Conservation (phyloP, 257 asterid species). For the Solanum dulcamara region DNA sequence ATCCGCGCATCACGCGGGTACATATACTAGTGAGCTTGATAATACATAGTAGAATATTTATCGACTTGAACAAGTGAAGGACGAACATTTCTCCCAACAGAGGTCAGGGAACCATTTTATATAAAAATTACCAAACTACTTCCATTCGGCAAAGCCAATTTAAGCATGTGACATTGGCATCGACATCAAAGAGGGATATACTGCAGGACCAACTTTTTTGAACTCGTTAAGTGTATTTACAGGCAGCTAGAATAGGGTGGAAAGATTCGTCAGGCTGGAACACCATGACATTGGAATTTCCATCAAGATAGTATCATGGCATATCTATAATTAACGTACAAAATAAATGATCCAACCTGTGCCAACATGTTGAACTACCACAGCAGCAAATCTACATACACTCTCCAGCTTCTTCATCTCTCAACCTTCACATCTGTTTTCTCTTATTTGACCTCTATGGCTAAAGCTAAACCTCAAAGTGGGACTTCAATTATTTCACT, state of each 20-base stretch:
- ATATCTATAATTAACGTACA: constrained; percentile 40
- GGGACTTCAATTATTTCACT: constrained; percentile 60
- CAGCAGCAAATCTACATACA: not conserved
- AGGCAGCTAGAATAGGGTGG: constrained; percentile 63
- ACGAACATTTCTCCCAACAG: constrained; percentile 10
- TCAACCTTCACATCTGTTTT: not conserved
- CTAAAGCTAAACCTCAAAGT: constrained; percentile 13
- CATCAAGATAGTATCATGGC: constrained; percentile 44
- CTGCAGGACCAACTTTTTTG: constrained; percentile 57
- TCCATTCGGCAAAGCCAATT: constrained; percentile 37
- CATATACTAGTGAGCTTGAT: not conserved
- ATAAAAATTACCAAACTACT: constrained; percentile 63
- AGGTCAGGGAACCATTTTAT: constrained; percentile 62
- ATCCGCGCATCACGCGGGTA: too few relatives aligned
- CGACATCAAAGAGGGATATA: constrained; percentile 57
- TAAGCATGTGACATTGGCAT: constrained; percentile 25
- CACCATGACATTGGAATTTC: constrained; percentile 73
- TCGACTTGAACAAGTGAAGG: constrained; percentile 92
- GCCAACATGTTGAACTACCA: not conserved
- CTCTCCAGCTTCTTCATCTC: not conserved
- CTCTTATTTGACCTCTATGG: not conserved
- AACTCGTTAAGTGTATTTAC: constrained; percentile 77
- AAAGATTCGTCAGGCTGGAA: constrained; percentile 61
- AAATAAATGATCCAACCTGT: not conserved
- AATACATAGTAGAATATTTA: not conserved